Base-by-base conservation (phyloP, 1,284 basidiomycete species). In the Termitomyces sp. region DNA sequence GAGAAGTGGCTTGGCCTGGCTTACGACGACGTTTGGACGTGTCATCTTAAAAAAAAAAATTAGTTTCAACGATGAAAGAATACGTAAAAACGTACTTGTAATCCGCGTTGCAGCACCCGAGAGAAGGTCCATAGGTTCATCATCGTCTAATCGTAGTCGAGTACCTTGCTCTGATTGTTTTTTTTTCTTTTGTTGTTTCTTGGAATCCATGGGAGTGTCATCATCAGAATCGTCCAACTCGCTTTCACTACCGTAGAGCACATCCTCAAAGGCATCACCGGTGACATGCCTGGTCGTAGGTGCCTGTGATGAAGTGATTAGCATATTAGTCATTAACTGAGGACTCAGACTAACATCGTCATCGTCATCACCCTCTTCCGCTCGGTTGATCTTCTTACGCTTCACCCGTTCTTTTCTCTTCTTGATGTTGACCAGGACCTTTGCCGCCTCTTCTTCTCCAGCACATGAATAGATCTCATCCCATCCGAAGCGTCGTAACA, bases 121-220 rank as follows among this genome's bases (percentile, higher is more conserved):
- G 5, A 99, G 75, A 51, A 99, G 77, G 74, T 99, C 96, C 84
- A 97, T 91, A 1, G 97, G 96, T 61, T 95, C 88, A 63, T 98
- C 93, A 53, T 93, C 88, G 66, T 98, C 96, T 59, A 91, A 75
- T 35, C 91, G 83, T 53, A 99, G 78, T n/a, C 84, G 80, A 28
- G 80, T 72, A 37, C 81, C 78, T 16, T 71, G 59, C 14, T 60
- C 50, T n/a, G 55, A 51, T 28, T 62, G 61, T 41, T 66, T 70
- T 41, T 66, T 70, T 51, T 66, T 70, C 46, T 77, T 79, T 16
- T 67, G 55, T 14, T 58, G 58, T 13, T 62, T 60, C 26, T 61
- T 55, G 16, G 58, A 40, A 16, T 68, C 70, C 3, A 64, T 60
- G 21, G 67, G 68, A 16, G 76, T 75, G 21, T 88, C 88, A n/a